Evolutionary conservation across 345 rosid species (phyloP).

Genomic region (Ailanthus altissimus): DNA sequence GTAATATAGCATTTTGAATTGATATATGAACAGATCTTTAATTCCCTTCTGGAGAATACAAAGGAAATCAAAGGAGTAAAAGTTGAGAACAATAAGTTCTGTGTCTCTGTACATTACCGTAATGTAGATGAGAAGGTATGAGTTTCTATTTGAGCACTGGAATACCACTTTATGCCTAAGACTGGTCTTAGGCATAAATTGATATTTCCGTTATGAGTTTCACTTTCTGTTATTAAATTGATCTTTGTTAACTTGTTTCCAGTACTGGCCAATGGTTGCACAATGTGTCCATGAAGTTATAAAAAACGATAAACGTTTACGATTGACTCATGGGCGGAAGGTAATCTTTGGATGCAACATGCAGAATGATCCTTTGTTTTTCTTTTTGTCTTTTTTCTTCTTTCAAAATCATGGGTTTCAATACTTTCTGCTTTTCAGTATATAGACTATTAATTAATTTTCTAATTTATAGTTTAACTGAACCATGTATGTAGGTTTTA

Average conservation of each 20-base stretch:
- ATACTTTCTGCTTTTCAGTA: background rate
- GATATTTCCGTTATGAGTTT: too few species aligned
- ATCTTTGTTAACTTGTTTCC: conserved; percentile 19
- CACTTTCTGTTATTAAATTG: background rate
- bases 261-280: conserved; percentile 64
- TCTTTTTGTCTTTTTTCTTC: background rate
- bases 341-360: conserved; percentile 33
- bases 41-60: conserved; percentile 60
- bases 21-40: conserved; percentile 53
- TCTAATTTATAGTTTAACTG: conserved; percentile 5
- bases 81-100: conserved; percentile 89
- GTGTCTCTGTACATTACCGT: conserved; percentile 94
- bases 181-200: too few species aligned
- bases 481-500: conserved; percentile 57
- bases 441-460: too few species aligned
- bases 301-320: conserved; percentile 51
- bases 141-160: background rate
- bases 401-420: background rate
- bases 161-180: background rate
- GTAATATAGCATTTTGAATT: conserved; percentile 10
- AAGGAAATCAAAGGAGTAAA: conserved; percentile 67
- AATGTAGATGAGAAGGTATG: conserved; percentile 77
- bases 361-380: background rate
- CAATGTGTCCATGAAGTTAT: conserved; percentile 56
- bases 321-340: conserved; percentile 79